Evolutionary conservation across 2,329 filamentous ascomycete genomes (phyloP), one percentile per base, ranked within the genome.

Genomic region (Curvularia hawaiiensis): DNA sequence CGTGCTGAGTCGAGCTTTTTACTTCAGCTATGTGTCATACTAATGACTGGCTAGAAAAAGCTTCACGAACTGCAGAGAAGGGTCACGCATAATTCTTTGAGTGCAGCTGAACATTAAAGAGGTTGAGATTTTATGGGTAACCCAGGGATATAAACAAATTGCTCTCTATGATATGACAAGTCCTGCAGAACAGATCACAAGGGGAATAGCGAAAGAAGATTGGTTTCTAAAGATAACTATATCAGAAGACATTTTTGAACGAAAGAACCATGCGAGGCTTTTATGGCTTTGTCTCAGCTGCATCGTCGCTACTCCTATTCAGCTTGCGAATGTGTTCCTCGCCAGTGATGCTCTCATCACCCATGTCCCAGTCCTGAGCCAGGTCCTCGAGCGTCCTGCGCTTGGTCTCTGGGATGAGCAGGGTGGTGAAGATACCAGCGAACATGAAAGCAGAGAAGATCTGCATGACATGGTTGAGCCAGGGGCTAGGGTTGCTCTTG

Each of bases 371-470:
- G 49, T 73, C 70, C 52, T 63, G 50, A 0, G 88, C 84, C 11
- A 92, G 79, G 62, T 89, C 85, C 71, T 92, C 91, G 31, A 95
- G 81, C 0, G 90, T 92, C 71, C 86, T 81, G 2, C 89, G 84
- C 79, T 89, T 92, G 0, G 90, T 94, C 78, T 92, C 90, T 0
- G 89, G 90, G 30, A 92, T 87, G 20, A 93, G 77, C 2, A 92
- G 78, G 0, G 88, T 88, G 2, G 86, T 85, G 49, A 91, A 78
- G 39, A 85, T 83, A 55, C 90, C 90, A 39, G 83, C 84, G 3
- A 93, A 80, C 90, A 92, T 93, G 79, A 93, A 92, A 11, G 90
- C 82, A 0, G 89, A 89, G 75, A 90, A 92, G 48, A 92, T 88
- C 70, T 91, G 83, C 79, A 94, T 87, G 46, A 93, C 83, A 54